Percentiles rank a stretch among this genome's conserved stretches.
These are phyloP conservation scores for Aureobasidium zeae DNA, from an alignment of 2,329 filamentous ascomycete species.

Conservation along the genomic window DNA sequence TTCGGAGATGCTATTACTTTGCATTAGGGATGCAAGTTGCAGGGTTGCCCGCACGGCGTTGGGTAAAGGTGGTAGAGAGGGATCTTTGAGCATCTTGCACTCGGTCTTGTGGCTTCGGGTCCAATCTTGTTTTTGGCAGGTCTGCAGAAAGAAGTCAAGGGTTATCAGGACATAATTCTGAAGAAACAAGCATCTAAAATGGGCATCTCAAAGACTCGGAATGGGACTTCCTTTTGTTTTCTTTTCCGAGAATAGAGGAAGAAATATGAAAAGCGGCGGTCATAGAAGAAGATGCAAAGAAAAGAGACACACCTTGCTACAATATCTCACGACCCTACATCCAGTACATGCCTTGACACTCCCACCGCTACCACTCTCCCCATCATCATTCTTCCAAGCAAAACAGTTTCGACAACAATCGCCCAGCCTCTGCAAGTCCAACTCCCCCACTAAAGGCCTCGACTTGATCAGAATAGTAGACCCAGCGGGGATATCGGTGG, in stretches of 20 bases:
- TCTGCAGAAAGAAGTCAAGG: slow-evolving; percentile 33
- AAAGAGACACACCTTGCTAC: slow-evolving; percentile 42
- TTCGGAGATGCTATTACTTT: slow-evolving; percentile 30
- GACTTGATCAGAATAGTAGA: slow-evolving; percentile 41
- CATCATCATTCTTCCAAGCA: slow-evolving; percentile 26
- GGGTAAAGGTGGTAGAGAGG: slow-evolving; percentile 35
- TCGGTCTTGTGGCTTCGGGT: slow-evolving; percentile 50
- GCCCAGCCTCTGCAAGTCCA: slow-evolving; percentile 43
- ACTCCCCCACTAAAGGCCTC: slow-evolving; percentile 45
- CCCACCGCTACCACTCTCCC: neutral
- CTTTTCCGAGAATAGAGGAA: neutral
- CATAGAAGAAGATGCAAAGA: too few relatives aligned
- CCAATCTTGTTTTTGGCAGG: slow-evolving; percentile 53
- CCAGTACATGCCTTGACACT: slow-evolving; percentile 47
- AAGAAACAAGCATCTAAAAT: too few relatives aligned
- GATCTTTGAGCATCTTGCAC: slow-evolving; percentile 44
- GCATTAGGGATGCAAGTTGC: slow-evolving; percentile 42
- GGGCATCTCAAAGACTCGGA: too few relatives aligned
- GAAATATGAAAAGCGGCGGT: neutral
- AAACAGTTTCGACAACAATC: slow-evolving; percentile 53
- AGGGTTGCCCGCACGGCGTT: slow-evolving; percentile 48
- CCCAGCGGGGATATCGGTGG: slow-evolving; percentile 38
- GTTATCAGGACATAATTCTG: too few relatives aligned
- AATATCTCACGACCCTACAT: slow-evolving; percentile 51
- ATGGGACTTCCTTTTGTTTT: too few relatives aligned